phyloP scores from a whole-genome alignment of 1,139 yeast genomes.

The Magnusiomyces tetraspermus region DNA sequence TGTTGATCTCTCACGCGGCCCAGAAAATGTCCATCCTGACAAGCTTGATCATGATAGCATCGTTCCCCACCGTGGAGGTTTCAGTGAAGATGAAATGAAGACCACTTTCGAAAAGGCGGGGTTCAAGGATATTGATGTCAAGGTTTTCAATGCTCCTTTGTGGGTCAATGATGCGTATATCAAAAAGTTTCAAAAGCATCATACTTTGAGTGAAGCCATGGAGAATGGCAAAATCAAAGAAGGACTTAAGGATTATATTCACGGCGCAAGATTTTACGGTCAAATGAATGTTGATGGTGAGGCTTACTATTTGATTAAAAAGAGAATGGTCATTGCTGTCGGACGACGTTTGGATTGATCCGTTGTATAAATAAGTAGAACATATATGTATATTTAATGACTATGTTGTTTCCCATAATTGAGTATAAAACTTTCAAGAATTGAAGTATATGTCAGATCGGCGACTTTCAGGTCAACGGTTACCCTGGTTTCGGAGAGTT shows the following conservation, averaged over 20 bases:
- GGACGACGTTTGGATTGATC: no score
- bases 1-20: constrained; percentile 18
- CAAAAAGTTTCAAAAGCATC: constrained; percentile 11
- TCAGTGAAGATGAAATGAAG: constrained; percentile 13
- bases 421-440: no score
- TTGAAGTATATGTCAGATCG: no score
- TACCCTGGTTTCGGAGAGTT: no score
- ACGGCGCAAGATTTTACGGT: constrained; percentile 10
- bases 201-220: constrained; percentile 3
- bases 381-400: no score
- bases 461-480: no score
- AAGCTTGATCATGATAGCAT: constrained; percentile 7
- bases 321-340: no score
- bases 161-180: constrained; percentile 22
- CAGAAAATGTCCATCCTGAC: background rate
- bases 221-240: background rate
- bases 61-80: constrained; percentile 20
- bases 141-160: constrained; percentile 16
- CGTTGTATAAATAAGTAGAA: no score
- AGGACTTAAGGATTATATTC: background rate
- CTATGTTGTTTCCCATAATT: no score
- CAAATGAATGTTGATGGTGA: constrained; percentile 14
- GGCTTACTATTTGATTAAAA: constrained; percentile 13
- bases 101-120: constrained; percentile 19
- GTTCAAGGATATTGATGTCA: constrained; percentile 16